A percentile compares a stretch with the other conserved stretches of the same genome.
phyloP scores from a whole-genome alignment of 371 early-diverging fungal genomes.

The Haplosporangium sp. region DNA sequence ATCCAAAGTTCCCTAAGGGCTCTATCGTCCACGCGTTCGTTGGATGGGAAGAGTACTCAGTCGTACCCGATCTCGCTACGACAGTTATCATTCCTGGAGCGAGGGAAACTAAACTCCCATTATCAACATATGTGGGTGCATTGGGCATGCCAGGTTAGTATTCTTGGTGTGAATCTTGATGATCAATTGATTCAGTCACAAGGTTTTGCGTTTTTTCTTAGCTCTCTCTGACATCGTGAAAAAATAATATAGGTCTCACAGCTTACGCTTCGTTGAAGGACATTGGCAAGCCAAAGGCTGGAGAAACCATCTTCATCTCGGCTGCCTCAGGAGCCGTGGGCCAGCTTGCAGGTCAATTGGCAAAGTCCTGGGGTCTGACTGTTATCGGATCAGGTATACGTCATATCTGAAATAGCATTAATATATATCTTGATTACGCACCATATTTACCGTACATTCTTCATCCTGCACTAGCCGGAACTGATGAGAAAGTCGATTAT shows the following conservation, averaged over 20 bases:
- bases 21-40: conserved; percentile 70
- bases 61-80: conserved; percentile 50
- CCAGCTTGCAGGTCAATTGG: conserved; percentile 75
- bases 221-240: background rate
- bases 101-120: conserved; percentile 58
- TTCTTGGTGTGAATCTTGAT: background rate
- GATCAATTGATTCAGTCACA: background rate
- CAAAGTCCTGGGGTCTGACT: conserved; percentile 65
- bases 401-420: background rate
- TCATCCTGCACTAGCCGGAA: conserved; percentile 57
- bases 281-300: conserved; percentile 71
- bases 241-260: conserved; percentile 25
- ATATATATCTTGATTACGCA: background rate
- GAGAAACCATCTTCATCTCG: conserved; percentile 74
- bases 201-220: too few species aligned
- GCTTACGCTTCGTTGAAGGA: conserved; percentile 63
- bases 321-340: conserved; percentile 74
- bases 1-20: conserved; percentile 66
- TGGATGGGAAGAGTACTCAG: conserved; percentile 69
- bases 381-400: conserved; percentile 67
- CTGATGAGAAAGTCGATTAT: conserved; percentile 75
- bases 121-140: conserved; percentile 67
- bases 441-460: background rate
- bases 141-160: conserved; percentile 19
- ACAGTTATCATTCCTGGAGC: conserved; percentile 57